Conservation (phyloP, 805 yeast genomes). For the Teunomyces atbi region DNA sequence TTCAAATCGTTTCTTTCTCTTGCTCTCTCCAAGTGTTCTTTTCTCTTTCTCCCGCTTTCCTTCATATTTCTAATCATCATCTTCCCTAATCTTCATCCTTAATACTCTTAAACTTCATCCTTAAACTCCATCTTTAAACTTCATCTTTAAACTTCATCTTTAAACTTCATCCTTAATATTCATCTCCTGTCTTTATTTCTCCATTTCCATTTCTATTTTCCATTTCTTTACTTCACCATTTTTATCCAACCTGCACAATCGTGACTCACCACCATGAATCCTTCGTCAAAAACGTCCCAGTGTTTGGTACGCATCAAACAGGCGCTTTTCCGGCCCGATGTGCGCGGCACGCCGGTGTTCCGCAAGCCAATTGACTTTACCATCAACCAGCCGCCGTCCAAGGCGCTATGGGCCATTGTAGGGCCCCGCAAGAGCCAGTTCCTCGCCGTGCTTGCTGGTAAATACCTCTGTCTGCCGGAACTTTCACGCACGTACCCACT, state of each 20-base stretch:
- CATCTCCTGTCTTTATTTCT: neutral
- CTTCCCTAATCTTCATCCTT: neutral
- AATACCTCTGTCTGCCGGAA: conserved; percentile 52
- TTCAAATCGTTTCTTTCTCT: too few relatives aligned
- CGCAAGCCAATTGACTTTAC: conserved; percentile 26
- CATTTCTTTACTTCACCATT: neutral
- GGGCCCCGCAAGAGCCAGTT: conserved; percentile 53
- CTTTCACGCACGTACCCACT: conserved; percentile 56
- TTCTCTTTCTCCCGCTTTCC: too few relatives aligned
- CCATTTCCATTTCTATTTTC: neutral
- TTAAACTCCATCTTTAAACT: neutral
- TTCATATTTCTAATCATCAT: too few relatives aligned
- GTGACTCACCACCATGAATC: conserved; percentile 2
- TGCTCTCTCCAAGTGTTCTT: too few relatives aligned
- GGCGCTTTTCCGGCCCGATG: conserved; percentile 20
- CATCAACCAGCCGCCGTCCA: conserved; percentile 14
- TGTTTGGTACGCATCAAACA: conserved; percentile 21
- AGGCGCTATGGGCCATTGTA: conserved; percentile 29
- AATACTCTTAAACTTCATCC: neutral
- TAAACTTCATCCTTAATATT: too few relatives aligned
- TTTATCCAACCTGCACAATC: neutral
- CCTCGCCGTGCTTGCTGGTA: conserved; percentile 55
- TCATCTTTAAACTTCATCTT: neutral
- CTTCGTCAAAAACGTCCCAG: neutral
- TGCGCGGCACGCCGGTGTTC: conserved; percentile 17